A percentile compares a stretch with the other conserved stretches of the same genome.
Evolutionary conservation across 2,329 filamentous ascomycete genomes (phyloP).

Genomic region (Clonostachys solani): DNA sequence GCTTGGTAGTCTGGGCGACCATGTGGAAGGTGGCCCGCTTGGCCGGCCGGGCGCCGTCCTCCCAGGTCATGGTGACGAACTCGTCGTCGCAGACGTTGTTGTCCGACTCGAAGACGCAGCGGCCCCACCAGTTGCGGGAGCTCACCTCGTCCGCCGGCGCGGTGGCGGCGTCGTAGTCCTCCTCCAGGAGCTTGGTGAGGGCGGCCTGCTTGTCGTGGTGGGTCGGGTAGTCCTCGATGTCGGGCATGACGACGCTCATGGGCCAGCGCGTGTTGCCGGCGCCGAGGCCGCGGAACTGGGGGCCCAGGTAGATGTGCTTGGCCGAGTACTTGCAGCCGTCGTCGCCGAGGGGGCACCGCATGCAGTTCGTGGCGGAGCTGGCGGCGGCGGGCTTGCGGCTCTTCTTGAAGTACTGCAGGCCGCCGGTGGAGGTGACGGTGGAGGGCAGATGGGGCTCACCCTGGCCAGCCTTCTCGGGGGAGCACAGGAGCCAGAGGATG

Average conservation of each 20-base stretch:
- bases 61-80: slow-evolving; percentile 83
- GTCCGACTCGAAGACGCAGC: slow-evolving; percentile 92
- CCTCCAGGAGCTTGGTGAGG: slow-evolving; percentile 35
- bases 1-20: slow-evolving; percentile 83
- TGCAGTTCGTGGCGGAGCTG: slow-evolving; percentile 78
- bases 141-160: slow-evolving; percentile 37
- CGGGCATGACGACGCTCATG: slow-evolving; percentile 81
- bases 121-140: slow-evolving; percentile 73
- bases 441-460: slow-evolving; percentile 66
- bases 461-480: slow-evolving; percentile 46
- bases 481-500: slow-evolving; percentile 84
- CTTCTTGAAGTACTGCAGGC: slow-evolving; percentile 72
- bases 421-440: slow-evolving; percentile 71
- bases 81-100: slow-evolving; percentile 96
- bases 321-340: slow-evolving; percentile 79
- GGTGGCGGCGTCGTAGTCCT: slow-evolving; percentile 49
- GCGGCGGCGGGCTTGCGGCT: slow-evolving; percentile 72
- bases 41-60: slow-evolving; percentile 38
- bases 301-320: slow-evolving; percentile 74
- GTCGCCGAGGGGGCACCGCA: slow-evolving; percentile 66
- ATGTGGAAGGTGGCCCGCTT: slow-evolving; percentile 93
- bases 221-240: slow-evolving; percentile 74
- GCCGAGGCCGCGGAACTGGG: slow-evolving; percentile 49
- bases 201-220: slow-evolving; percentile 31
- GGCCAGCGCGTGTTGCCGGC: slow-evolving; percentile 74